A percentile compares a stretch with the other conserved stretches of the same genome.
Evolutionary conservation across 2,329 filamentous ascomycete genomes (phyloP).

Genomic region (Colletotrichum godetiae): DNA sequence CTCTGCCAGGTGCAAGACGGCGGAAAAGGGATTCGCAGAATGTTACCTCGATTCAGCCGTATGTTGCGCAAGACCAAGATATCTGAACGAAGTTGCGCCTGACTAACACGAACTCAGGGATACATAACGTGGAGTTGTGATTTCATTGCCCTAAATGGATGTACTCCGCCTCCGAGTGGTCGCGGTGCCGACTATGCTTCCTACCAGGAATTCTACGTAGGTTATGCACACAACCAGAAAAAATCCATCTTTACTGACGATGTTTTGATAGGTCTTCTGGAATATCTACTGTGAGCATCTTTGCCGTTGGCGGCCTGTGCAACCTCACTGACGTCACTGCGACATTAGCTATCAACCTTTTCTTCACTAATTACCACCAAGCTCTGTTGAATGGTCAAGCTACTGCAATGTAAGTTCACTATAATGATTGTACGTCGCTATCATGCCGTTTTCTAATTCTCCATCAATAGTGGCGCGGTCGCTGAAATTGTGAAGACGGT

Average conservation of each 20-base stretch:
- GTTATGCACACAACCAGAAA: background rate
- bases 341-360: conserved; percentile 11
- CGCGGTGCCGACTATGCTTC: background rate
- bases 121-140: conserved; percentile 21
- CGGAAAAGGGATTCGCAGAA: conserved; percentile 4
- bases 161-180: conserved; percentile 20
- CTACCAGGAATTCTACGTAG: conserved; percentile 19
- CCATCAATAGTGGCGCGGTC: background rate
- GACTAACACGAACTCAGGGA: background rate
- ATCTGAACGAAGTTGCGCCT: background rate
- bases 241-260: background rate
- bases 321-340: background rate
- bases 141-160: conserved; percentile 10
- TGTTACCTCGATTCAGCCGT: conserved; percentile 21
- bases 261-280: conserved; percentile 1
- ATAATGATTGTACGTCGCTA: too few relatives aligned
- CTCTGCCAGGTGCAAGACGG: background rate
- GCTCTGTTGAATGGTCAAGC: conserved; percentile 16
- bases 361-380: conserved; percentile 17
- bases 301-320: background rate
- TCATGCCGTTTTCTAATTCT: background rate
- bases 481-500: conserved; percentile 17
- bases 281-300: conserved; percentile 14
- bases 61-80: background rate
- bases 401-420: background rate